Evolutionary conservation across 2,329 filamentous ascomycete species (phyloP), one percentile per base, ranked within the genome.

Genomic region (Ambrosiella xylebori): DNA sequence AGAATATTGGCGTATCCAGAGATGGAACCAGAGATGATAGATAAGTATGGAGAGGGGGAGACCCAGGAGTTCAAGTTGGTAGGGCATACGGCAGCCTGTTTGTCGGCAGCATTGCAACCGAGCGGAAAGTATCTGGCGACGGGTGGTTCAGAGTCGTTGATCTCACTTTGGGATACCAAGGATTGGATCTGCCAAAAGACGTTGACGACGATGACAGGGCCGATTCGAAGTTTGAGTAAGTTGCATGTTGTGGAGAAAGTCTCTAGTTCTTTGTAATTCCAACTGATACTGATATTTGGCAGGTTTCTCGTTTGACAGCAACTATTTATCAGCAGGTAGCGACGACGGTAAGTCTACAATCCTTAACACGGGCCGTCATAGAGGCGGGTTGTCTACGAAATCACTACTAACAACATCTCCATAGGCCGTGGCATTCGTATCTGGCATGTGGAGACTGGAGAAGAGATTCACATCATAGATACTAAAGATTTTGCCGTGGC

Each of bases 301-400:
- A 80, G 82, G 84, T 65, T 91, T 90, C 66, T 85, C 80, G 13
- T 90, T 86, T 68, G 86, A 90, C 64, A 86, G 86, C 4, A 82
- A 79, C 65, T 91, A 83, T 65, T 71, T 90, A 27, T 80, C 84
- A 1, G 85, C 82, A 8, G 86, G 85, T 17, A 85, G 83, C 59
- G 85, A 88, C 57, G 85, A 88, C 69, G 83, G 80, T 74, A 69
- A 66, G 71, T 49, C 12, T 40, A 41, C 40, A 41, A 41, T 41
- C 1, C 40, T 41, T 41, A 12, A 54, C 13, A 36, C 7, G 27
- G 17, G 17, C 36, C 7, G 52, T 15, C 19, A 8, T 37, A 38
- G 11, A 2, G 40, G 11, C 40, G 40, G 27, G 1, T n/a, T 41
- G 40, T 41, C n/a, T 7, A 47, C 12, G n/a, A 47, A n/a, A 47